Evolutionary conservation across 1,284 basidiomycete genomes (phyloP).

Genomic region (Limonomyces culmigenus): DNA sequence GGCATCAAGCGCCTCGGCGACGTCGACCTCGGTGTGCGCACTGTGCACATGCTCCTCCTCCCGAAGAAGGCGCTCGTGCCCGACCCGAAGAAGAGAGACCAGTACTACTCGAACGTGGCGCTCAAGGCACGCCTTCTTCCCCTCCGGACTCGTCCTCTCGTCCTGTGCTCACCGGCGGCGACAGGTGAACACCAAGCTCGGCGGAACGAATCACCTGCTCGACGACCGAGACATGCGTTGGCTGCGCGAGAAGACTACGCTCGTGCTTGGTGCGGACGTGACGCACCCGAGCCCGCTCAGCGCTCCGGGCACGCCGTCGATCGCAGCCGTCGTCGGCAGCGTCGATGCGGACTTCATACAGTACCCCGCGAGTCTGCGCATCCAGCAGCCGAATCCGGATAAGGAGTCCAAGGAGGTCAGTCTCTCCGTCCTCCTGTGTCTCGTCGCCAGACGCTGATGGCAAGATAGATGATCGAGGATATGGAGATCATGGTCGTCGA

Average conservation of each 20-base stretch:
- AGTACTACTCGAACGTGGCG: slow-evolving; percentile 64
- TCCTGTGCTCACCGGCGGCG: slow-evolving; percentile 2
- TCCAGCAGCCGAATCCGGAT: slow-evolving; percentile 26
- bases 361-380: slow-evolving; percentile 48
- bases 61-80: slow-evolving; percentile 27
- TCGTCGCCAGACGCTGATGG: not conserved
- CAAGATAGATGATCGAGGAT: slow-evolving; percentile 42
- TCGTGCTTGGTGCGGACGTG: slow-evolving; percentile 71
- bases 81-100: slow-evolving; percentile 38
- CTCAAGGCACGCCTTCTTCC: slow-evolving; percentile 9
- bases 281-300: slow-evolving; percentile 50
- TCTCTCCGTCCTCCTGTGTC: not conserved
- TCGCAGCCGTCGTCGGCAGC: slow-evolving; percentile 64
- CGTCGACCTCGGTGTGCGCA: slow-evolving; percentile 48
- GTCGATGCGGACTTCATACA: slow-evolving; percentile 48
- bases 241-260: slow-evolving; percentile 48
- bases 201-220: slow-evolving; percentile 58
- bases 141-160: not conserved
- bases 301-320: slow-evolving; percentile 47
- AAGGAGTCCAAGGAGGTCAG: slow-evolving; percentile 48
- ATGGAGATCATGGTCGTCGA: slow-evolving; percentile 51
- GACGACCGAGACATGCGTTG: slow-evolving; percentile 37
- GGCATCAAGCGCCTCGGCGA: slow-evolving; percentile 63
- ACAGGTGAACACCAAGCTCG: slow-evolving; percentile 59
- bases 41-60: slow-evolving; percentile 39